Evolutionary conservation across 1,284 basidiomycete genomes (phyloP).

Genomic region (Farysia itapuensis): DNA sequence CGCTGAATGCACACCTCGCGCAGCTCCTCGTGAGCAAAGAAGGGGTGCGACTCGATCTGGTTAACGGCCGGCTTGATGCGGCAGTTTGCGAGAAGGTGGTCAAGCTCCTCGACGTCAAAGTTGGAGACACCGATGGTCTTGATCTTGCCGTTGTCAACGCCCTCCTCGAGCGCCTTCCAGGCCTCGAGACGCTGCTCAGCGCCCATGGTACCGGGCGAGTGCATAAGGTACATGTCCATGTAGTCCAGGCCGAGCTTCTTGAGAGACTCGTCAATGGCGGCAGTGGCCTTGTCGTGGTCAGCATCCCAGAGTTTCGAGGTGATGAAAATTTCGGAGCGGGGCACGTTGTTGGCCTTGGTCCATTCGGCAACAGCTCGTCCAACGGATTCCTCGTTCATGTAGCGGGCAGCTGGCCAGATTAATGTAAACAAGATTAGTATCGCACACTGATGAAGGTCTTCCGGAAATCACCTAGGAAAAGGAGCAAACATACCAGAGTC

Average conservation of each 20-base stretch:
- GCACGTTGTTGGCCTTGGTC: conserved; percentile 45
- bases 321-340: conserved; percentile 59
- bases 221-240: conserved; percentile 58
- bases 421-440: background rate
- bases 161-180: conserved; percentile 57
- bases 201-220: conserved; percentile 57
- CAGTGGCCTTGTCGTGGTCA: conserved; percentile 54
- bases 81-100: conserved; percentile 51
- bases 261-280: conserved; percentile 57
- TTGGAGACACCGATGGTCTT: conserved; percentile 58
- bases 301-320: conserved; percentile 60
- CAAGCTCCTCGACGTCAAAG: conserved; percentile 58
- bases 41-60: conserved; percentile 59
- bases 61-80: conserved; percentile 59
- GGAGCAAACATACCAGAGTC: conserved; percentile 54
- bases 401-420: conserved; percentile 40
- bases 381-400: conserved; percentile 59
- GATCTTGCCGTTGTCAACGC: conserved; percentile 58
- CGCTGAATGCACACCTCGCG: conserved; percentile 52
- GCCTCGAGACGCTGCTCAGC: conserved; percentile 50
- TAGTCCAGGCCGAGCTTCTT: conserved; percentile 56
- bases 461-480: too few relatives aligned
- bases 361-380: conserved; percentile 57
- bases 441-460: background rate
- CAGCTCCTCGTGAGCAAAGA: conserved; percentile 58